These are phyloP conservation scores for Trametes cubensis DNA, from an alignment of 768 basidiomycete genomes.

Conservation along the genomic window DNA sequence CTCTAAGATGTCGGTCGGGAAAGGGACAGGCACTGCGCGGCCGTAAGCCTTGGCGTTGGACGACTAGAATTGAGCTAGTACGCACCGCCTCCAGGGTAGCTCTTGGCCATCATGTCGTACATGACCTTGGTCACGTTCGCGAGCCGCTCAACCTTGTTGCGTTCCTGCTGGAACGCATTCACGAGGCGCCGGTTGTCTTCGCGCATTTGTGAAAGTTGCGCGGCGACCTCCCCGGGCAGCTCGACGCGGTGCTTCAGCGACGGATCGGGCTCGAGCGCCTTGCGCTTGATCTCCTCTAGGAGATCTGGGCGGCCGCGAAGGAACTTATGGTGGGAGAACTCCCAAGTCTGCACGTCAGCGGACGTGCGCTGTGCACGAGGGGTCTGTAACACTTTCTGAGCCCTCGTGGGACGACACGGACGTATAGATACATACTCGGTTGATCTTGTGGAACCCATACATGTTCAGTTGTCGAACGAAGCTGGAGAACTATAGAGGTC, in stretches of 20 bases:
- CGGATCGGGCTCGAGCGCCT: conserved; percentile 81
- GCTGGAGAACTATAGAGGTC: conserved; percentile 71
- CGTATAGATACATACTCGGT: conserved; percentile 56
- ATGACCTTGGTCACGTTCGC: conserved; percentile 59
- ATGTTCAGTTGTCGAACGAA: conserved; percentile 96
- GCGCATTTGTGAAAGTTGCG: conserved; percentile 68
- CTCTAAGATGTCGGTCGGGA: conserved; percentile 57
- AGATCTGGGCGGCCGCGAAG: conserved; percentile 78
- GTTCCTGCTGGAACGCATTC: conserved; percentile 53
- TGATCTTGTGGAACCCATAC: conserved; percentile 96
- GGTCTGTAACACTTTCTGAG: conserved; percentile 46
- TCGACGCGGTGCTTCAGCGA: conserved; percentile 72
- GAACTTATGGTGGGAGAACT: conserved; percentile 88
- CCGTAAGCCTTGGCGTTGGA: not conserved
- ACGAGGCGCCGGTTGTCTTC: conserved; percentile 72
- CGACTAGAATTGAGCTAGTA: conserved; percentile 24
- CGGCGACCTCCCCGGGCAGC: conserved; percentile 75
- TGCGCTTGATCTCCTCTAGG: conserved; percentile 84
- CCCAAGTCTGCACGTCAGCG: conserved; percentile 82
- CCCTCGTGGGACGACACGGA: not conserved
- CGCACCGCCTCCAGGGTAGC: conserved; percentile 58
- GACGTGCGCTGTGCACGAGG: conserved; percentile 83
- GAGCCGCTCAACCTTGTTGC: conserved; percentile 62
- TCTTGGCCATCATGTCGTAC: conserved; percentile 63
- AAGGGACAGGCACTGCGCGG: conserved; percentile 35